Evolutionary conservation across 495 filamentous ascomycete species (phyloP).

Genomic region (Aspergillus panamensis): DNA sequence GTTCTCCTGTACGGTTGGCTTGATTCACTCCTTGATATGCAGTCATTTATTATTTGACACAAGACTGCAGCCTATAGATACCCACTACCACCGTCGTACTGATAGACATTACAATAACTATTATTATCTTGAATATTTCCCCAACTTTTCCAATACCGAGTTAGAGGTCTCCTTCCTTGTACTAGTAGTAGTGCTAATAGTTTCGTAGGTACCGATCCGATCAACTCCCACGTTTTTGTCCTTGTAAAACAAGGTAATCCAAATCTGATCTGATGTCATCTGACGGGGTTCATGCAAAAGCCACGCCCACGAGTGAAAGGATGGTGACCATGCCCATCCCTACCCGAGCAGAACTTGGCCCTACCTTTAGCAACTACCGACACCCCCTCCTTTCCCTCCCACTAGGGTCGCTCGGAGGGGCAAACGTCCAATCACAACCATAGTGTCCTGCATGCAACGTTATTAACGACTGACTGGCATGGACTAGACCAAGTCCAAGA

Average conservation of each 20-base stretch:
- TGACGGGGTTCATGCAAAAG: neutral
- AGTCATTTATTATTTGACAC: neutral
- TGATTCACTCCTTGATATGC: conserved; percentile 18
- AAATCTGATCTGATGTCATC: neutral
- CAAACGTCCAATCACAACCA: neutral
- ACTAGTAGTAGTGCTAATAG: neutral
- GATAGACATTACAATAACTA: conserved; percentile 17
- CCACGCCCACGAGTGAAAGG: neutral
- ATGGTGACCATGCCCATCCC: neutral
- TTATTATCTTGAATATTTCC: neutral
- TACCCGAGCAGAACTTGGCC: neutral
- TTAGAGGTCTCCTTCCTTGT: neutral
- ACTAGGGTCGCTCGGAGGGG: neutral
- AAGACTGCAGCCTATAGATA: conserved; percentile 10
- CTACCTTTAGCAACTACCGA: too few relatives aligned
- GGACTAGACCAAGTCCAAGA: neutral
- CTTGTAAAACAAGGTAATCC: neutral
- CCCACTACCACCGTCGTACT: conserved; percentile 16
- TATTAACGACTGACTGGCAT: neutral
- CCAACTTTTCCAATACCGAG: neutral
- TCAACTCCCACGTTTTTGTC: neutral
- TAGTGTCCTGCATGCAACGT: conserved; percentile 2
- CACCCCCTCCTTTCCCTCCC: neutral
- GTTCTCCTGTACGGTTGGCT: conserved; percentile 16
- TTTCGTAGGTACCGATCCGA: too few relatives aligned